Evolutionary conservation across 805 yeast species (phyloP).

Genomic region (Metschnikowia corniflorae): DNA sequence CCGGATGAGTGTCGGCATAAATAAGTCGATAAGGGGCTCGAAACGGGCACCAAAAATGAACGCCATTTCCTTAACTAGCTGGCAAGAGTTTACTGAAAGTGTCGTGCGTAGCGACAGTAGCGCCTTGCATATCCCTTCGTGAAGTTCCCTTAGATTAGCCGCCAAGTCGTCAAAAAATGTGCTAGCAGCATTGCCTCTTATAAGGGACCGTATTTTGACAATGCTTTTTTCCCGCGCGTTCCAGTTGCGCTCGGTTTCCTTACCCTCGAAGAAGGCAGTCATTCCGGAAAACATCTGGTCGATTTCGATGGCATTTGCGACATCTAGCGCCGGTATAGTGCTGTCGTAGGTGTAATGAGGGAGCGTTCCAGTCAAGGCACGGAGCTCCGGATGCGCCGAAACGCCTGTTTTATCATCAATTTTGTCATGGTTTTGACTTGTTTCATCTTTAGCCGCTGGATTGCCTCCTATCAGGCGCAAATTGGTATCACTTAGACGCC

Average conservation of each 20-base stretch:
- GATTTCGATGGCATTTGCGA: slow-evolving; percentile 22
- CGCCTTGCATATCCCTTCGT: slow-evolving; percentile 63
- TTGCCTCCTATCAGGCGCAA: neutral
- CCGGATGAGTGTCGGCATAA: slow-evolving; percentile 47
- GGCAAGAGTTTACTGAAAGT: slow-evolving; percentile 70
- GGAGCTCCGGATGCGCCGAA: slow-evolving; percentile 2
- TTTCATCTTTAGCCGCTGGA: neutral
- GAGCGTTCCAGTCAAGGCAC: slow-evolving; percentile 1
- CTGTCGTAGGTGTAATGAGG: slow-evolving; percentile 38
- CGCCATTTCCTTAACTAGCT: slow-evolving; percentile 65
- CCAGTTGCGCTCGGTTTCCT: slow-evolving; percentile 93
- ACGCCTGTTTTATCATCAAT: neutral
- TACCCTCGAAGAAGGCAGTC: slow-evolving; percentile 49
- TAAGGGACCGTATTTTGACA: slow-evolving; percentile 50
- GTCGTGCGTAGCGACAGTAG: slow-evolving; percentile 79
- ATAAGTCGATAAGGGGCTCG: slow-evolving; percentile 49
- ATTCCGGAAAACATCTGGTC: slow-evolving; percentile 17
- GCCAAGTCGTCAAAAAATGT: slow-evolving; percentile 41
- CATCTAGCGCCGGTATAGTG: slow-evolving; percentile 29
- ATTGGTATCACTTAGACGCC: neutral
- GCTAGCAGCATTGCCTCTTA: slow-evolving; percentile 53
- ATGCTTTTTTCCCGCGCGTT: slow-evolving; percentile 60
- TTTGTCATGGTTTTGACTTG: neutral
- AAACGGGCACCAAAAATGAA: slow-evolving; percentile 36
- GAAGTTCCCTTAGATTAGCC: slow-evolving; percentile 21